Conservation (phyloP, 495 filamentous ascomycete genomes). For the Parathielavia hyrcaniae region DNA sequence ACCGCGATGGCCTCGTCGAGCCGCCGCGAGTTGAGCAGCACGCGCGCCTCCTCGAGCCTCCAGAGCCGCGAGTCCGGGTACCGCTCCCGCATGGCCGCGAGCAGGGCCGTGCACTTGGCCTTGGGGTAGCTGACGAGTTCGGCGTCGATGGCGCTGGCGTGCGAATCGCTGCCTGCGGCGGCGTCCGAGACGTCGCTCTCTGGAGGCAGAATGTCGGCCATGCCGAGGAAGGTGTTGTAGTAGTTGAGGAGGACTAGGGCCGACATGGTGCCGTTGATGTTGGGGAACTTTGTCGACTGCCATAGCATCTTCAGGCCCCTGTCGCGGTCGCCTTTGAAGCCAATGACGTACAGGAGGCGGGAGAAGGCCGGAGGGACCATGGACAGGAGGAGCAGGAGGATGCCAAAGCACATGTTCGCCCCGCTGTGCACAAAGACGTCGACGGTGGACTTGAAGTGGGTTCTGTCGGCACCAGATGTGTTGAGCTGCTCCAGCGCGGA, state of each 20-base stretch:
- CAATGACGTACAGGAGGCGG: constrained; percentile 77
- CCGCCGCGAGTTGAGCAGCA: constrained; percentile 60
- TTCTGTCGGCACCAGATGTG: constrained; percentile 31
- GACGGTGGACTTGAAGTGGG: constrained; percentile 59
- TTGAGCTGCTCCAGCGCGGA: constrained; percentile 18
- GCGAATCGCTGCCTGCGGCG: constrained; percentile 25
- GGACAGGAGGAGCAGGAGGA: constrained; percentile 76
- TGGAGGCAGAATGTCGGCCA: constrained; percentile 78
- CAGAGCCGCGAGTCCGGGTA: constrained; percentile 83
- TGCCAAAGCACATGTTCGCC: constrained; percentile 79
- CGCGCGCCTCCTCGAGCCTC: constrained; percentile 82
- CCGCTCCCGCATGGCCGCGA: constrained; percentile 64
- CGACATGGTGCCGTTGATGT: constrained; percentile 86
- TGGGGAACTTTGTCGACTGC: constrained; percentile 81
- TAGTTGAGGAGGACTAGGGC: constrained; percentile 74
- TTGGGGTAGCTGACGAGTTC: constrained; percentile 63
- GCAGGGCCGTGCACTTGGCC: constrained; percentile 58
- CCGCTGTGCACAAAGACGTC: constrained; percentile 88
- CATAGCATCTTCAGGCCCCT: constrained; percentile 80
- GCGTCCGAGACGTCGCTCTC: constrained; percentile 46
- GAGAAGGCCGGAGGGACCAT: constrained; percentile 87
- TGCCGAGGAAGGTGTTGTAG: constrained; percentile 78
- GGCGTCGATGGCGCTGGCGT: constrained; percentile 26
- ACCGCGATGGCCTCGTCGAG: constrained; percentile 63
- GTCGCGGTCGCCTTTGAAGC: constrained; percentile 86